Base-by-base conservation (phyloP, 2,329 filamentous ascomycete species). In the Stachybotrys elegans region DNA sequence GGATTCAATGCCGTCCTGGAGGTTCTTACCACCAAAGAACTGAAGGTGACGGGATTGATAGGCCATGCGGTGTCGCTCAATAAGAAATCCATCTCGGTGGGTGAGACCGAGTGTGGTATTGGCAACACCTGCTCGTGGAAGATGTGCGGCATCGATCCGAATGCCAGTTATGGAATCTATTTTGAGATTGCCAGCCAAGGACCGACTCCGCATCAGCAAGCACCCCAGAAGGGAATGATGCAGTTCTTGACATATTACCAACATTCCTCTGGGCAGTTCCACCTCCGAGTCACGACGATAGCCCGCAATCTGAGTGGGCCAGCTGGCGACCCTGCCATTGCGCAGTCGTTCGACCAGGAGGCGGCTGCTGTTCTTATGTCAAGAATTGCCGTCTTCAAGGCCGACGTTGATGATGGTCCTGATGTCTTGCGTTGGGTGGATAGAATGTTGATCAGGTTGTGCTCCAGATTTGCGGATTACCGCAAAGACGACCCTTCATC, bases 91-190 rank as follows among this genome's bases (percentile, higher is more conserved):
- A 86, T 87, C 8, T 95, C 90, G 2, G 93, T 98, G 12, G 93
- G 93, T 43, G 93, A 98, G 71, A 97, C 93, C 0, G 93, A 98
- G 64, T 96, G 92, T 57, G 93, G 93, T 59, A 96, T 98, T 56
- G 93, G 93, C 52, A 97, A 97, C 63, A 98, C 93, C 1, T 97
- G 92, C 67, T 92, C 91, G 4, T 98, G 93, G 93, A 98, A 98
- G 71, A 96, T 98, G 92, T 97, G 93, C 59, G 91, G 90, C 54
- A 96, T 98, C 54, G 91, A 97, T 57, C 93, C 93, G 11, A 86
- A 83, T 44, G 83, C 93, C 23, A 96, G 90, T 58, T 97, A 97
- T 58, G 93, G 90, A 48, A 79, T 98, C 50, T 98, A 97, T 70
- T 98, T 97, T 57, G 93, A 98, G 66, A 94, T 98, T 61, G 92